Percentiles rank a stretch among this genome's conserved stretches.
Evolutionary conservation across 2,329 filamentous ascomycete genomes (phyloP).

Genomic region (Cordyceps pruinosa): DNA sequence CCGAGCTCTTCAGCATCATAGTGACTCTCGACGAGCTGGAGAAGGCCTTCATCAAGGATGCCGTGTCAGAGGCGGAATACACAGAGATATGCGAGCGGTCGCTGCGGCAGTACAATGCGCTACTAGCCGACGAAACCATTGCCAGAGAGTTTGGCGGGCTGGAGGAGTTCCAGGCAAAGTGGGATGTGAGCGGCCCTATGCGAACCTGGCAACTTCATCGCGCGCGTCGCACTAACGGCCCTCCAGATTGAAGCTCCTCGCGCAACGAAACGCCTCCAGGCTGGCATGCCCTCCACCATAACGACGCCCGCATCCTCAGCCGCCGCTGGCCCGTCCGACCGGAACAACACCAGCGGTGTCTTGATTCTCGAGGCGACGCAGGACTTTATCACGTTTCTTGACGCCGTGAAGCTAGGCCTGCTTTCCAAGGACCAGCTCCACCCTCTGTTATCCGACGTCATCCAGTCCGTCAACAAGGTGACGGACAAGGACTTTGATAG

Average conservation of each 20-base stretch:
- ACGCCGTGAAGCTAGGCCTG: conserved; percentile 86
- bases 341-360: conserved; percentile 47
- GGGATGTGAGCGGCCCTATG: conserved; percentile 62
- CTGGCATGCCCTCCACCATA: conserved; percentile 85
- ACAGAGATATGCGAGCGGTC: conserved; percentile 92
- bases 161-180: conserved; percentile 84
- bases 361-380: conserved; percentile 88
- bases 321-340: conserved; percentile 31
- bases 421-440: conserved; percentile 96
- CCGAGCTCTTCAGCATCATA: conserved; percentile 96
- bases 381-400: conserved; percentile 97
- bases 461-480: conserved; percentile 95
- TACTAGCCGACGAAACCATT: conserved; percentile 85
- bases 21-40: conserved; percentile 92
- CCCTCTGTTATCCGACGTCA: conserved; percentile 87
- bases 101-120: conserved; percentile 94
- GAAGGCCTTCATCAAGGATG: conserved; percentile 94
- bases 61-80: conserved; percentile 84
- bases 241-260: conserved; percentile 86
- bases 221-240: not conserved
- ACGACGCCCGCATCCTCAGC: conserved; percentile 47
- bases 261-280: conserved; percentile 84
- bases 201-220: no score
- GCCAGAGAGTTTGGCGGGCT: conserved; percentile 78
- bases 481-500: conserved; percentile 93